These are phyloP conservation scores for Zygotorulaspora danielsina DNA, from an alignment of 805 yeast species.

Conservation along the genomic window DNA sequence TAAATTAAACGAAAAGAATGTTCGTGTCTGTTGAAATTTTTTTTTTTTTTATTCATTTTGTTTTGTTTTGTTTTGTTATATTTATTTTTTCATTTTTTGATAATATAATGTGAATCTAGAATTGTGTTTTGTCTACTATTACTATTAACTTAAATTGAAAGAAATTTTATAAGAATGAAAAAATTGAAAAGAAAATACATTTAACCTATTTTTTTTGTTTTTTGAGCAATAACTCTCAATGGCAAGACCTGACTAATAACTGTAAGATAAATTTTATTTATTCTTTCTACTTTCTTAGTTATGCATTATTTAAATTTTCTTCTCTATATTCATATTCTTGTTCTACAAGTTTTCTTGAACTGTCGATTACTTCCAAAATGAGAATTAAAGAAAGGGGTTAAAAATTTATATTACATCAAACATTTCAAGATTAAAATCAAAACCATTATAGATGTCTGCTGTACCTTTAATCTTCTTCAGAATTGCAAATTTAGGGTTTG, in stretches of 20 bases:
- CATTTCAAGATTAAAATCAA: no score
- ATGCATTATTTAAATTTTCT: not conserved
- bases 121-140: slow-evolving; percentile 7
- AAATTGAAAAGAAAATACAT: slow-evolving; percentile 1
- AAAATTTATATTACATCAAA: no score
- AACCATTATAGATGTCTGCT: slow-evolving; percentile 16
- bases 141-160: slow-evolving; percentile 1
- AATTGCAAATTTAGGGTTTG: slow-evolving; percentile 50
- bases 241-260: not conserved
- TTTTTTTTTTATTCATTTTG: no score
- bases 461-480: slow-evolving; percentile 29
- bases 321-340: not conserved
- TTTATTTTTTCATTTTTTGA: no score
- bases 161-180: slow-evolving; percentile 3
- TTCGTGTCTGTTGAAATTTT: no score
- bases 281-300: slow-evolving; percentile 1
- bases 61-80: no score
- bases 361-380: no score
- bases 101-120: slow-evolving; percentile 10
- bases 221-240: not conserved
- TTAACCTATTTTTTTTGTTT: not conserved
- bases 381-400: not conserved
- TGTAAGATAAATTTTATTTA: not conserved
- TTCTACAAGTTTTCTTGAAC: no score
- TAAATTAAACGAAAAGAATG: slow-evolving; percentile 3